Conservation (phyloP, 2,329 filamentous ascomycete species). For the Nemania sp. region DNA sequence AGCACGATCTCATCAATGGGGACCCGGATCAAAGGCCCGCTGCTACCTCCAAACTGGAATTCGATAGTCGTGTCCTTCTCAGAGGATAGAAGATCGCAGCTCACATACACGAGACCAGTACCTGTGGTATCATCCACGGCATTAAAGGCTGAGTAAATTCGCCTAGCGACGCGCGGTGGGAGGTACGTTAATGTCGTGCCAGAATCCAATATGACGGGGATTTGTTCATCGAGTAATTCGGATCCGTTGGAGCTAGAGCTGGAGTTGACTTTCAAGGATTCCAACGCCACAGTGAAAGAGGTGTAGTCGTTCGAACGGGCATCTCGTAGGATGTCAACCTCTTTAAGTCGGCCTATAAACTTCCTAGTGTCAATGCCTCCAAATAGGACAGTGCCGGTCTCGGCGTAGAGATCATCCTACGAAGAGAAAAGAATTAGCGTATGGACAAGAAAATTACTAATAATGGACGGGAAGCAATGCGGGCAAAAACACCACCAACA, state of each 20-base stretch:
- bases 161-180: constrained; percentile 61
- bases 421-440: constrained; percentile 44
- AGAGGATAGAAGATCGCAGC: constrained; percentile 54
- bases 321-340: constrained; percentile 66
- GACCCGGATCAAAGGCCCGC: constrained; percentile 51
- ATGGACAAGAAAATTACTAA: not conserved
- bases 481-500: no score
- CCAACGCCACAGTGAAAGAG: constrained; percentile 57
- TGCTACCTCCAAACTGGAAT: constrained; percentile 57
- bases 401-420: constrained; percentile 63
- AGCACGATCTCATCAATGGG: constrained; percentile 55
- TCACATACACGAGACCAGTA: constrained; percentile 56
- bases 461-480: not conserved
- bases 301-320: constrained; percentile 55
- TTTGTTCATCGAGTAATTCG: constrained; percentile 40
- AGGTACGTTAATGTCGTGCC: constrained; percentile 75
- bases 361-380: constrained; percentile 77
- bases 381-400: constrained; percentile 73
- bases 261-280: constrained; percentile 55
- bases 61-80: constrained; percentile 51
- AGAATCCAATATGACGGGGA: constrained; percentile 73
- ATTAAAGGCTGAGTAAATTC: constrained; percentile 55
- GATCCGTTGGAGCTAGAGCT: constrained; percentile 47
- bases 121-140: constrained; percentile 53
- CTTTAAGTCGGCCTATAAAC: constrained; percentile 68